Evolutionary conservation across 1,139 yeast species (phyloP), one percentile per base, ranked within the genome.

Genomic region (Scheffersomyces illinoinensis): DNA sequence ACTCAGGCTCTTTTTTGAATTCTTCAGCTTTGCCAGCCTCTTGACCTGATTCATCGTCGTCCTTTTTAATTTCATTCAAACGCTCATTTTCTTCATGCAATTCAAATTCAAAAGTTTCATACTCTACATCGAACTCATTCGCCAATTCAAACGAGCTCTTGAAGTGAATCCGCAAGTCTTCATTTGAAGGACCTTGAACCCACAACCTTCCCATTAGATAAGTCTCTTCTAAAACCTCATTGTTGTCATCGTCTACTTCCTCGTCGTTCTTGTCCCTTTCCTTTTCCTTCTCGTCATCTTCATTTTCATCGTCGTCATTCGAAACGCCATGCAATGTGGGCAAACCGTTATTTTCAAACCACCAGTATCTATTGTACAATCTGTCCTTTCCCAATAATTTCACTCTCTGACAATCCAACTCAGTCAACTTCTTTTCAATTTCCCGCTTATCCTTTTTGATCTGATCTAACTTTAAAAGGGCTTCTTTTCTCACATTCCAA

Each of bases 271-370:
- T 69, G 5, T 71, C 78, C 4, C 74, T 78, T 3, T 72, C 78
- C 12, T 73, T 75, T 12, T 69, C 74, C n/a, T 75, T 75, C 18
- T 74, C 77, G 1, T 61, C 65, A 5, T 66, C 68, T 5, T 68
- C 69, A 3, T 71, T 74, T 1, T 76, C 81, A 23, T 77, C 82
- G n/a, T 73, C 78, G 24, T 68, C 75, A 26, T 71, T 72, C 12
- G 75, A 71, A 53, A 76, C 73, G 48, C 83, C 80, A 56, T 80
- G 84, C 53, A 85, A 72, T 23, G 85, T 85, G 5, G 93, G 91
- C 58, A 91, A 79, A 0, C 98, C 98, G 68, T 89, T 89, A 63
- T 85, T 82, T 70, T 95, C 98, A 70, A 93, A 88, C 97, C 97
- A 95, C 96, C 97, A 96, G 72, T 93, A 95, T 64, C 95, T 81